These are phyloP conservation scores for Xerocomus potaroensis DNA, from an alignment of 768 basidiomycete species.

Conservation along the genomic window DNA sequence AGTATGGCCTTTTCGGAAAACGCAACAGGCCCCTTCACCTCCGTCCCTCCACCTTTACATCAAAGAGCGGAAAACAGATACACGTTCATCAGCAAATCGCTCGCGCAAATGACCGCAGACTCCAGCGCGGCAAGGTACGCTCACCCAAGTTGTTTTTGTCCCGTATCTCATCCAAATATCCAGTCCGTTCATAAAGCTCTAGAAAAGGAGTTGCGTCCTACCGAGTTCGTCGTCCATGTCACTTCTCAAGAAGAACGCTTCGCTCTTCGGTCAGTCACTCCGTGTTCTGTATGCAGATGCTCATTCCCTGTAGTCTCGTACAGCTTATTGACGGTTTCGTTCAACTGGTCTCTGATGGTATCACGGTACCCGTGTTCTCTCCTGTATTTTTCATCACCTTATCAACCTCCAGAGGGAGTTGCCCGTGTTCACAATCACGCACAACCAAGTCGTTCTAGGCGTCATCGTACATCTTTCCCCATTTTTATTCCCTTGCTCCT, in stretches of 20 bases:
- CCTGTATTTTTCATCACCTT: not conserved
- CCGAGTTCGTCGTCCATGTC: slow-evolving; percentile 49
- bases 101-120: slow-evolving; percentile 47
- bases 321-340: slow-evolving; percentile 68
- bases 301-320: slow-evolving; percentile 49
- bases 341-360: slow-evolving; percentile 43
- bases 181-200: slow-evolving; percentile 74
- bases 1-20: slow-evolving; percentile 65
- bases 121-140: slow-evolving; percentile 53
- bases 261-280: slow-evolving; percentile 57
- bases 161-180: not conserved
- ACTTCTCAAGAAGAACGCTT: slow-evolving; percentile 67
- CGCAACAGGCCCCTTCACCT: slow-evolving; percentile 44
- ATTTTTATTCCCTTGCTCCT: not conserved
- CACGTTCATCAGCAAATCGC: slow-evolving; percentile 49
- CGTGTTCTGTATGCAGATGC: too few relatives aligned
- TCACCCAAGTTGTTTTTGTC: not conserved
- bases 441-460: slow-evolving; percentile 62
- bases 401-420: slow-evolving; percentile 60
- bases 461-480: slow-evolving; percentile 53
- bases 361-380: slow-evolving; percentile 40
- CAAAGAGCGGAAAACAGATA: slow-evolving; percentile 58
- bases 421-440: slow-evolving; percentile 74
- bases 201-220: slow-evolving; percentile 65
- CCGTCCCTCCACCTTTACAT: slow-evolving; percentile 54